phyloP scores from a whole-genome alignment of 2,329 filamentous ascomycete species.

The Pestalotiopsis sp. region DNA sequence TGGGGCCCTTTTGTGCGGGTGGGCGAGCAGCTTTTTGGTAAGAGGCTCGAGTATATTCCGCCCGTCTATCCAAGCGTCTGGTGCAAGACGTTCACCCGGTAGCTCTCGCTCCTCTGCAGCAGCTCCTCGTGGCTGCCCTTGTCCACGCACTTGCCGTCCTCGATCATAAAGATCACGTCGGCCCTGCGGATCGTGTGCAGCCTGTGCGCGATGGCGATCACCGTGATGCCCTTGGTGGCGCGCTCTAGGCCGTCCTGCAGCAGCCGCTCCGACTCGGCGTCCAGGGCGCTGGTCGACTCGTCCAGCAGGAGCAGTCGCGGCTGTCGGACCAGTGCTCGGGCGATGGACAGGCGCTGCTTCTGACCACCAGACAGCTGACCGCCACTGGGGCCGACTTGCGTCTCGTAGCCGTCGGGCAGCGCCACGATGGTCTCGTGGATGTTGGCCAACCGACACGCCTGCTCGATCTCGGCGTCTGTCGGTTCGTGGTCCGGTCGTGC shows the following conservation, averaged over 20 bases:
- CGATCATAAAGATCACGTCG: conserved; percentile 60
- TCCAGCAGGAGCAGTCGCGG: conserved; percentile 78
- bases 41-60: neutral
- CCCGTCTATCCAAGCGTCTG: conserved; percentile 38
- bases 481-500: conserved; percentile 56
- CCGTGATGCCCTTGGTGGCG: conserved; percentile 55
- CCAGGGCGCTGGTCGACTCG: conserved; percentile 79
- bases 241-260: conserved; percentile 69
- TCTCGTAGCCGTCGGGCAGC: conserved; percentile 68
- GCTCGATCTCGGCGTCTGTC: conserved; percentile 63
- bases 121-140: conserved; percentile 56
- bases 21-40: neutral
- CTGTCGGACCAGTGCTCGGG: conserved; percentile 71
- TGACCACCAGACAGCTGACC: conserved; percentile 79
- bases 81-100: conserved; percentile 53
- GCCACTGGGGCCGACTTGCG: conserved; percentile 71
- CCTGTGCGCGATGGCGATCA: conserved; percentile 61
- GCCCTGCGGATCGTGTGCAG: conserved; percentile 59
- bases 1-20: neutral
- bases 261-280: conserved; percentile 67
- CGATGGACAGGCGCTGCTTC: conserved; percentile 77
- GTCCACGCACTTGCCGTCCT: conserved; percentile 55
- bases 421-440: conserved; percentile 69
- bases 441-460: conserved; percentile 68
- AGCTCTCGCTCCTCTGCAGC: conserved; percentile 53